A percentile compares a stretch with the other conserved stretches of the same genome.
These are phyloP conservation scores for Yamadazyma takamatsuzukensis DNA, from an alignment of 805 yeast species.

Conservation along the genomic window DNA sequence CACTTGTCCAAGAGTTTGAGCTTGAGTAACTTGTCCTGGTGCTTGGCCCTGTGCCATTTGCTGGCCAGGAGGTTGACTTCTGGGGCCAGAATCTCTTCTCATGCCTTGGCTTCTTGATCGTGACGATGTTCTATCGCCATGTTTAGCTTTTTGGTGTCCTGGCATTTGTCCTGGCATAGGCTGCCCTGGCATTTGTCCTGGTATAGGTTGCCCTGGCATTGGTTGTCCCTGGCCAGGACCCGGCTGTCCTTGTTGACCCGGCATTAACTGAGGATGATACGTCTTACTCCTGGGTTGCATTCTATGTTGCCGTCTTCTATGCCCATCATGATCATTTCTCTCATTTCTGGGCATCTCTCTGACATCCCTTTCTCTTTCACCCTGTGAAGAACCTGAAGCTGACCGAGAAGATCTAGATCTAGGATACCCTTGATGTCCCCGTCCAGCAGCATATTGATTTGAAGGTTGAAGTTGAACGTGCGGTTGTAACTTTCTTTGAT, in stretches of 20 bases:
- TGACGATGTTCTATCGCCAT: too few species aligned
- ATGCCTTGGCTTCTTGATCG: too few species aligned
- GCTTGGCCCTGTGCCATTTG: conserved; percentile 2
- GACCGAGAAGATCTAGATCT: conserved; percentile 11
- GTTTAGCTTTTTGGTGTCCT: conserved; percentile 4
- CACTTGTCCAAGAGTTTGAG: background rate
- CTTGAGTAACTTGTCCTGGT: too few species aligned
- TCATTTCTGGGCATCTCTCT: conserved; percentile 2
- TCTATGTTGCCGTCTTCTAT: too few species aligned
- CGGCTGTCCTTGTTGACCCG: conserved; percentile 3
- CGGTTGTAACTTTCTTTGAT: conserved; percentile 3
- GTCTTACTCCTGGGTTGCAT: background rate
- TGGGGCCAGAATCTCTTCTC: background rate
- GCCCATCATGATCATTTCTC: too few species aligned
- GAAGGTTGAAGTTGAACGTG: conserved; percentile 3
- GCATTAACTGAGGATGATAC: background rate
- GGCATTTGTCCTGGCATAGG: conserved; percentile 5
- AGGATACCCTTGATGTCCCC: background rate
- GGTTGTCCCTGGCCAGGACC: background rate
- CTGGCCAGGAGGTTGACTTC: conserved; percentile 3
- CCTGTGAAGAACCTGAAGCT: conserved; percentile 7
- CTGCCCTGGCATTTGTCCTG: conserved; percentile 2
- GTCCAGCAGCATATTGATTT: background rate
- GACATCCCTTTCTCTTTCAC: conserved; percentile 1
- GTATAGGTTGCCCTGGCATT: background rate